phyloP scores from a whole-genome alignment of 441 rosid species.

The Gossypium schwendimanii region DNA sequence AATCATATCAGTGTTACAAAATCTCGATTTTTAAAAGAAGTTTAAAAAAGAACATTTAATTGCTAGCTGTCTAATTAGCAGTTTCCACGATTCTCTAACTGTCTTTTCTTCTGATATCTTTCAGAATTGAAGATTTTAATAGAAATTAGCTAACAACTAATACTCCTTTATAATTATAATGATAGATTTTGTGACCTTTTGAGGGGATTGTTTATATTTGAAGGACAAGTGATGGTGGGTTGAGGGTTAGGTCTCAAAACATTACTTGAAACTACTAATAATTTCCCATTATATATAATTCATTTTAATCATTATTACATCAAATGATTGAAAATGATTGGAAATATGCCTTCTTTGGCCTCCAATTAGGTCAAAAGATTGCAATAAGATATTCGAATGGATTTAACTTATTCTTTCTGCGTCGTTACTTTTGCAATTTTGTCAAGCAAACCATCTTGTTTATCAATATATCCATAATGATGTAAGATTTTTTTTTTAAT shows the following conservation, averaged over 20 bases:
- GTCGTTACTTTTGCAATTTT: not conserved
- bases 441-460: not conserved
- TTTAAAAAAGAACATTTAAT: not conserved
- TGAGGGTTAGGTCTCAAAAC: not conserved
- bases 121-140: not conserved
- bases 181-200: not conserved
- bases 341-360: not conserved
- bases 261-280: not conserved
- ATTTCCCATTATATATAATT: not conserved
- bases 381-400: not conserved
- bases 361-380: not conserved
- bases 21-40: not conserved
- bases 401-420: not conserved
- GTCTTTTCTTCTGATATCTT: not conserved
- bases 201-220: constrained; percentile 8
- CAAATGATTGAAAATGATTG: constrained; percentile 30
- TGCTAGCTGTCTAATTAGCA: not conserved
- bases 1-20: not conserved
- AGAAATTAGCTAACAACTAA: not conserved
- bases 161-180: not conserved
- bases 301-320: constrained; percentile 4
- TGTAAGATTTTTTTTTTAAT: not conserved
- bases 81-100: not conserved
- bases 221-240: constrained; percentile 14
- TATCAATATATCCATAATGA: not conserved